These are phyloP conservation scores for Lentinula sp. DNA, from an alignment of 768 basidiomycete genomes.

Conservation along the genomic window DNA sequence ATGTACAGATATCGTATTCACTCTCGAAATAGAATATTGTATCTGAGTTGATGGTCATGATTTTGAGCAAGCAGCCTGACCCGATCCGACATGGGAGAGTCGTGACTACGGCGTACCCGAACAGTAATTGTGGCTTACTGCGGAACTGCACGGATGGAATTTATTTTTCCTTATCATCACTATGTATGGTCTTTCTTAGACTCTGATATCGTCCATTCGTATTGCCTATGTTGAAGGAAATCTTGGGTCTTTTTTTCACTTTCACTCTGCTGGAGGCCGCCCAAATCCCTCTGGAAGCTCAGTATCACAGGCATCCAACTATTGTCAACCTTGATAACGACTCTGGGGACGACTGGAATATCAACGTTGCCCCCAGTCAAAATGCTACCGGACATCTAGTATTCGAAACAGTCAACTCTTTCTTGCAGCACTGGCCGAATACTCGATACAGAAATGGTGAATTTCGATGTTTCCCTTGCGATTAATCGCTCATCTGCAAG, in stretches of 20 bases:
- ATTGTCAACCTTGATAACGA: not conserved
- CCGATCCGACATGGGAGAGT: no score
- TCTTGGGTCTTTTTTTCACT: not conserved
- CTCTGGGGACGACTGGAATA: not conserved
- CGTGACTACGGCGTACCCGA: not conserved
- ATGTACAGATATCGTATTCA: no score
- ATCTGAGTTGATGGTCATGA: no score
- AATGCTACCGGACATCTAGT: conserved; percentile 24
- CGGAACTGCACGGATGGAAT: no score
- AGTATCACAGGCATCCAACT: not conserved
- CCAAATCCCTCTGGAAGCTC: not conserved
- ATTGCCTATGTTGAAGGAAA: not conserved
- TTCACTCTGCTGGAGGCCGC: not conserved
- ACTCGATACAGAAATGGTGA: conserved; percentile 23
- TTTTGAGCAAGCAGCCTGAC: no score
- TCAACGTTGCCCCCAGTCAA: not conserved
- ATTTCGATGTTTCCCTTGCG: not conserved
- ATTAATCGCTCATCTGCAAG: not conserved
- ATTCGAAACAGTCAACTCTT: conserved; percentile 22
- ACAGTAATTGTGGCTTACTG: not conserved
- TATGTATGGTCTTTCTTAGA: no score
- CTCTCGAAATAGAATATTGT: no score
- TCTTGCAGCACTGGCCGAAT: conserved; percentile 30
- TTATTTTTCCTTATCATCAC: no score
- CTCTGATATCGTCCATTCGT: not conserved